Conservation (phyloP, 805 yeast species). For the Wickerhamomyces ciferrii region DNA sequence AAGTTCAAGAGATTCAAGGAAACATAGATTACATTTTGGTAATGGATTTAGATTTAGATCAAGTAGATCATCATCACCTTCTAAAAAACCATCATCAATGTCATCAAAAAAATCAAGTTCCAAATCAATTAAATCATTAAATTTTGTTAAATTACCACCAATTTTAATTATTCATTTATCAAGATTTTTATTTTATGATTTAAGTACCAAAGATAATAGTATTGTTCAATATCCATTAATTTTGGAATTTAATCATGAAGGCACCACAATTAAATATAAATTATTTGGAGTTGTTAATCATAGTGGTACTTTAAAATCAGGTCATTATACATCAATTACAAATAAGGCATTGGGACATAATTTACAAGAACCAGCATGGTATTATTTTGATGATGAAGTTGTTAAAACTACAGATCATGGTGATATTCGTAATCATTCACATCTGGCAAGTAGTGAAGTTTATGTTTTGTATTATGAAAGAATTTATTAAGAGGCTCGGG, state of each 20-base stretch:
- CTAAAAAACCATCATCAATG: conserved; percentile 15
- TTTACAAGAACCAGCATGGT: conserved; percentile 49
- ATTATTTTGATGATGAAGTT: conserved; percentile 69
- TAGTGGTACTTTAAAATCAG: conserved; percentile 62
- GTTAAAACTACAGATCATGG: conserved; percentile 46
- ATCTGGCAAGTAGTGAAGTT: conserved; percentile 50
- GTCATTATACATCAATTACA: conserved; percentile 71
- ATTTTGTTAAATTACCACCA: conserved; percentile 75
- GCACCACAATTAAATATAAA: conserved; percentile 36
- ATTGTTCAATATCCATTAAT: conserved; percentile 51
- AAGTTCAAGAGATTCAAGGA: conserved; percentile 3
- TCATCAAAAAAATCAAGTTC: conserved; percentile 17
- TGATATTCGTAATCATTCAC: conserved; percentile 30
- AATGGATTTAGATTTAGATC: conserved; percentile 17
- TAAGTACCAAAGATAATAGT: conserved; percentile 48
- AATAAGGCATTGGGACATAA: conserved; percentile 38
- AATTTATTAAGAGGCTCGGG: conserved; percentile 5
- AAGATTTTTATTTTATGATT: conserved; percentile 55
- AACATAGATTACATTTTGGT: conserved; percentile 16
- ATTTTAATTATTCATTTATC: conserved; percentile 80
- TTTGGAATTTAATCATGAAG: conserved; percentile 40
- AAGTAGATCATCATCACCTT: conserved; percentile 20
- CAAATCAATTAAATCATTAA: conserved; percentile 56
- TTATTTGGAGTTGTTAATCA: conserved; percentile 67
- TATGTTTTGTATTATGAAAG: conserved; percentile 65